Evolutionary conservation across 768 basidiomycete species (phyloP), one percentile per base, ranked within the genome.

Genomic region (Boletus pseudo-olivaceus): DNA sequence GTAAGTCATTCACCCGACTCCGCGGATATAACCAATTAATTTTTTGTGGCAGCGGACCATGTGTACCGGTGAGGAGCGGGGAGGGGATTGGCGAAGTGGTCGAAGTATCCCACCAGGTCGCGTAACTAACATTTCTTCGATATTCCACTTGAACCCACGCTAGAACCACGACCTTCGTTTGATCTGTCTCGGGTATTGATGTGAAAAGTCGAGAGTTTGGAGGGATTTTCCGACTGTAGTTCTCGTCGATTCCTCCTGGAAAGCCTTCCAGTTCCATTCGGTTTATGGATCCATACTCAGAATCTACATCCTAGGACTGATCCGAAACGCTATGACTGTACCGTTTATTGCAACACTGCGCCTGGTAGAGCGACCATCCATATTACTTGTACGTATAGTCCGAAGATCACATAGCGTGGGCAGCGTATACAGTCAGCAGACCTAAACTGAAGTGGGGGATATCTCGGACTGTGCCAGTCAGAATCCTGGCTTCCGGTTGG

Each of bases 41-140:
- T 55, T 56, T 47, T 69, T 56, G 58, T 54, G 57, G 30, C 67
- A 91, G 90, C 90, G 71, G 90, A 93, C 69, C 90, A 93, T 69
- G 87, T 92, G 62, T 92, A 92, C 67, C 89, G 90, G 72, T 93
- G 72, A 82, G 51, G 23, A n/a, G 23, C 7, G n/a, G 44, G n/a
- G 37, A 23, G 54, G 47, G 40, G 48, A 29, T 53, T 42, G 48
- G 23, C 48, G 53, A 50, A 42, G 26, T 44, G 47, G 57, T 54
- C 35, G 51, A 49, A 57, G 14, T 45, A 33, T 56, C 50, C 43
- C 52, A 46, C 51, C 48, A 39, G 47, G 50, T 53, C 45, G 40
- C 71, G 69, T 70, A 67, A 54, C 43, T 65, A 69, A 61, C 51
- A 43, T 45, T 51, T 27, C 20, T 41, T 58, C n/a, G 40, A 46